Base-by-base conservation (phyloP, 1,284 basidiomycete genomes). In the Cutaneotrichosporon spelunceum region DNA sequence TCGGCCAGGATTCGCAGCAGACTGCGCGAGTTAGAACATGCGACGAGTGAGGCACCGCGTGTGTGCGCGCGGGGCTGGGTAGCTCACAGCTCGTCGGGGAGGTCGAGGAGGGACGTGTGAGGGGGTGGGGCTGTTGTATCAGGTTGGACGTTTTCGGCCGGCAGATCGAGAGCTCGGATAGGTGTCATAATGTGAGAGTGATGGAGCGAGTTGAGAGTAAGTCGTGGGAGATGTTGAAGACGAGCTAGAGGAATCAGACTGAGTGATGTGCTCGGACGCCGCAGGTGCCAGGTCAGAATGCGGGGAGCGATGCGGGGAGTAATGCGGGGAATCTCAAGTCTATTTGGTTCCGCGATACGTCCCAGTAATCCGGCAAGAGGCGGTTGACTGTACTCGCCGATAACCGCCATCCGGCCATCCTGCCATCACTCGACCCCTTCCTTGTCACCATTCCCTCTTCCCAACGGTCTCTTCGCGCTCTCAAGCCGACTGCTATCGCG, bases 11-110 rank as follows among this genome's bases (percentile, higher is more conserved):
- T 72, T 6, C 60, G 47, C 0, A 74, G 26, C 1, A 77, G 47
- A 0, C 75, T 77, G 57, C 13, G 13, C 8, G n/a, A 13, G 30
- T 26, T 19, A 42, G 39, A 7, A 42, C 39, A 42, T n/a, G 39
- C 16, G 19, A n/a, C 39, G 16, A 4, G 39, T 16, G 39, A 42
- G 39, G 19, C 39, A 42, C 39, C 39, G 16, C 36, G 6, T 19
- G 36, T 10, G 39, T 19, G 1, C 6, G 39, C 3, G 39, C 14
- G 19, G 39, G 19, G 19, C 16, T 16, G 39, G 7, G 14, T 10
- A 24, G 66, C 72, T 56, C 45, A 76, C 74, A 75, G 59, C 50
- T 76, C 74, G 53, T 76, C 71, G 1, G 74, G 73, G 21, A 76
- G 65, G 27, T 59, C 57, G 45, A 66, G 59, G 8, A 68, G 42